phyloP scores from a whole-genome alignment of 768 basidiomycete species.

The Stropharia rugosoannulata region DNA sequence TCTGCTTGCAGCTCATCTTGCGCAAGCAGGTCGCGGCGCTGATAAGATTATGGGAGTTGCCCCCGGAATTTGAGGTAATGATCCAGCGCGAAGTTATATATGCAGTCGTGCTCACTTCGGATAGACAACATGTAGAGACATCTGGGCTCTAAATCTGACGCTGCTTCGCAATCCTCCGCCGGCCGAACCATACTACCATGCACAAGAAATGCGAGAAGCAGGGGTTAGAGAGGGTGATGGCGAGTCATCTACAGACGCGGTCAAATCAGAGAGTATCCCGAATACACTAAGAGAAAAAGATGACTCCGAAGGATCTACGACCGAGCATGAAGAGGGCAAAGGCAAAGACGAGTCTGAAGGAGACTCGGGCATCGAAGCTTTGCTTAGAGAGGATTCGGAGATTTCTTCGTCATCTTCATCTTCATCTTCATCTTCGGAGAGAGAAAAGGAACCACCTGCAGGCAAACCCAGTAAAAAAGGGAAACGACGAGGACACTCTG shows the following conservation, averaged over 20 bases:
- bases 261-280: not conserved
- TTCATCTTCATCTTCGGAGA: constrained; percentile 33
- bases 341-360: constrained; percentile 14
- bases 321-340: constrained; percentile 1
- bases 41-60: constrained; percentile 64
- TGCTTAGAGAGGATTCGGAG: constrained; percentile 44
- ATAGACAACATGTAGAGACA: constrained; percentile 71
- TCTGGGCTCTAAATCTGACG: constrained; percentile 78
- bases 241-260: not conserved
- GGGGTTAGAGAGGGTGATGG: constrained; percentile 7
- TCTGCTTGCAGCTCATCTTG: constrained; percentile 80
- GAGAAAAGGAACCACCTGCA: constrained; percentile 20
- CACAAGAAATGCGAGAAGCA: constrained; percentile 28
- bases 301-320: constrained; percentile 7
- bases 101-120: not conserved
- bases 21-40: constrained; percentile 73
- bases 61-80: constrained; percentile 74
- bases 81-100: not conserved
- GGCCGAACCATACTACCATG: constrained; percentile 55
- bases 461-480: constrained; percentile 13
- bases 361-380: constrained; percentile 40
- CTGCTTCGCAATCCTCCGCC: constrained; percentile 59
- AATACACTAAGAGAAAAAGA: constrained; percentile 2
- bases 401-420: constrained; percentile 37
- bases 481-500: constrained; percentile 16